Base-by-base conservation (phyloP, 2,329 filamentous ascomycete genomes). In the Dothideomycetes sp. region DNA sequence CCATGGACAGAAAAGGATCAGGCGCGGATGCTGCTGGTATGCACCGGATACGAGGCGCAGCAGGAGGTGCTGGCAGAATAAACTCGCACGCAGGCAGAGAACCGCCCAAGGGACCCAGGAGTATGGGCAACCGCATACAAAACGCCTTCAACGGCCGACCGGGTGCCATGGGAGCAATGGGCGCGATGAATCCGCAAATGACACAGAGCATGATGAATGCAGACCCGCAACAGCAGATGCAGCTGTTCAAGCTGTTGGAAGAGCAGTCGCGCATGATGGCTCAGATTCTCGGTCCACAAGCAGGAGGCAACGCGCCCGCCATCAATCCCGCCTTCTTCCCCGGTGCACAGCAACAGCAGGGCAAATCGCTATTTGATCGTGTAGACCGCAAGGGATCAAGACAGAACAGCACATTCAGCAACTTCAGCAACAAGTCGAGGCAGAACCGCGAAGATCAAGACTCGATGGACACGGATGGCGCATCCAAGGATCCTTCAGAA, bases 211-310 rank as follows among this genome's bases (percentile, higher is more conserved):
- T 40, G 37, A 47, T 48, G 44, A 34, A 44, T 12, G 45, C 81
- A 68, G 77, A 63, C 62, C 64, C 75, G 59, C 66, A 82, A 64
- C 72, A 85, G 63, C 70, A 89, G 55, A 78, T 84, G 68, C 75
- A 82, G 42, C 69, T 86, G 39, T 79, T 84, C 66, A 72, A 77
- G 31, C 58, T 63, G 54, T 55, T 60, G 50, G 59, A 63, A 45
- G 56, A 93, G 58, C 86, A 94, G 55, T 84, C 84, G 36, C 76
- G 81, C 40, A 84, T 93, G 76, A 86, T 94, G 76, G 75, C 77
- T 40, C 81, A 88, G 52, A 70, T 85, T 52, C 53, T 61, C 8
- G 49, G 53, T 32, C 49, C 51, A n/a, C n/a, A n/a, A n/a, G n/a
- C n/a, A 34, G 73, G 73, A 29, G 68, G 70, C 34, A 65, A 69